These are phyloP conservation scores for Aspergillus unguis DNA, from an alignment of 2,329 filamentous ascomycete genomes.

Conservation along the genomic window DNA sequence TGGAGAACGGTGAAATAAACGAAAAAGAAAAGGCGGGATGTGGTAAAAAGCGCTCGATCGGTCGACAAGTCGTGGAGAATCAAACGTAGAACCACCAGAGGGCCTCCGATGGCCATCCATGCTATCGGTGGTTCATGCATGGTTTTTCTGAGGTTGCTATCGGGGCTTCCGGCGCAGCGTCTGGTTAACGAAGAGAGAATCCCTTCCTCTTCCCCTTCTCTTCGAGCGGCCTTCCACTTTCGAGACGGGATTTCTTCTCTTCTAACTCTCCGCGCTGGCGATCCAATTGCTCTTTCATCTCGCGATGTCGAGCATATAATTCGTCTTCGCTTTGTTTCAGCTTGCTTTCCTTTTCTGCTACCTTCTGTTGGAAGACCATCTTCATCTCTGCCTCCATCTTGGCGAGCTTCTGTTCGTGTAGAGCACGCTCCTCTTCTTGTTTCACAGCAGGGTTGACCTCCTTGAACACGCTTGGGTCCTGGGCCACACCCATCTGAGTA, in stretches of 20 bases:
- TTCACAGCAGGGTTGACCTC: conserved; percentile 99
- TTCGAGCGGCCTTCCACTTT: conserved; percentile 92
- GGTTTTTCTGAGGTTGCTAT: conserved; percentile 12
- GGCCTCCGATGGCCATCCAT: conserved; percentile 21
- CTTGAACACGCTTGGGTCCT: conserved; percentile 99
- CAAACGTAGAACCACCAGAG: conserved; percentile 22
- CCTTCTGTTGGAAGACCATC: conserved; percentile 99
- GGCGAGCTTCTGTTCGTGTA: conserved; percentile 99
- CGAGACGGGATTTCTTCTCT: conserved; percentile 95
- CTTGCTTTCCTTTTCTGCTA: conserved; percentile 99
- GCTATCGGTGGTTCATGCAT: conserved; percentile 19
- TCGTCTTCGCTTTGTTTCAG: conserved; percentile 99
- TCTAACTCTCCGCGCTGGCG: conserved; percentile 91
- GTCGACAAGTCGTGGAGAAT: conserved; percentile 27
- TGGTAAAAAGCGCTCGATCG: conserved; percentile 27
- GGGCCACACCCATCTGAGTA: conserved; percentile 94
- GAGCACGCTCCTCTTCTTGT: conserved; percentile 96
- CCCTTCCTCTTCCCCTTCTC: conserved; percentile 99
- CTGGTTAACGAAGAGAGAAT: conserved; percentile 86
- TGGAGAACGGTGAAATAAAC: conserved; percentile 29
- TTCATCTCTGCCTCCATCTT: conserved; percentile 99
- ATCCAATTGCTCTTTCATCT: conserved; percentile 99
- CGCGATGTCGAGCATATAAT: conserved; percentile 92
- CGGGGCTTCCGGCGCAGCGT: conserved; percentile 13
- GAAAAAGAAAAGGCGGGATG: conserved; percentile 23